Evolutionary conservation across 176 grass and related monocot genomes (phyloP).

Genomic region (Oryza meridionalis): DNA sequence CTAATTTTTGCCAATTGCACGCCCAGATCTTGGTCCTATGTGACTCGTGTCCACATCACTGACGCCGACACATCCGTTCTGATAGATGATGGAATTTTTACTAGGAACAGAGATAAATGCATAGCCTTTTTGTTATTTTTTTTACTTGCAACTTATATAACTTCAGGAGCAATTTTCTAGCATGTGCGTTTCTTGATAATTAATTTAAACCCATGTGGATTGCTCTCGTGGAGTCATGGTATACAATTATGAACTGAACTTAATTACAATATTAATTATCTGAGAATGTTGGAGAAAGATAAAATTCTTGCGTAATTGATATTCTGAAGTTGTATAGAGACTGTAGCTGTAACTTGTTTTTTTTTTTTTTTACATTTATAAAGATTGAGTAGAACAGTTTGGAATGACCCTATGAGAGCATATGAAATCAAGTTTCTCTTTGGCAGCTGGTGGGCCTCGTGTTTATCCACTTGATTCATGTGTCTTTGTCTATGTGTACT

Average conservation of each 20-base stretch:
- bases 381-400: neutral
- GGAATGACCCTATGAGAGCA: neutral
- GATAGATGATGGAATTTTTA: neutral
- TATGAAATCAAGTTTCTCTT: conserved; percentile 2
- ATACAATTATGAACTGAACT: neutral
- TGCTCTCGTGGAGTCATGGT: neutral
- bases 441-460: conserved; percentile 11
- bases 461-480: conserved; percentile 49
- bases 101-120: neutral
- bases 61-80: neutral
- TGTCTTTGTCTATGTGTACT: conserved; percentile 23
- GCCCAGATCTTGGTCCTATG: conserved; percentile 39
- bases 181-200: neutral
- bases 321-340: neutral
- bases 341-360: neutral
- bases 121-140: neutral
- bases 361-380: neutral
- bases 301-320: neutral
- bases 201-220: neutral
- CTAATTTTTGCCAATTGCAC: conserved; percentile 38
- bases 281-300: neutral
- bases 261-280: neutral
- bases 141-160: neutral
- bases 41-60: conserved; percentile 4
- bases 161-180: neutral